Conservation (phyloP, 1,139 yeast genomes). For the Suhomyces kunorum region DNA sequence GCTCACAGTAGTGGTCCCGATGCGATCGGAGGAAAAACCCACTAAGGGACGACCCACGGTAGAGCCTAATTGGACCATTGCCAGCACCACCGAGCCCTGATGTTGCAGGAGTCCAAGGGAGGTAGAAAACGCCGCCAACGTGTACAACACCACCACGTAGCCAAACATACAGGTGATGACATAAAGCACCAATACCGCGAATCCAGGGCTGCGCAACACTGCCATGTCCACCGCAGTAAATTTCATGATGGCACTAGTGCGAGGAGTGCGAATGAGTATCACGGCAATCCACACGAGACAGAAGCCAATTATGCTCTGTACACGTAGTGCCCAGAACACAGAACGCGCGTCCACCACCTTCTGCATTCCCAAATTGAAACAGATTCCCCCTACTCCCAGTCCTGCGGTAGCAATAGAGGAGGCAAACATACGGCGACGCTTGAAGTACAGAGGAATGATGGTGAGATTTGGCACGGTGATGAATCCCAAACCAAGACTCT, state of each 20-base stretch:
- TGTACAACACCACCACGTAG: conserved; percentile 41
- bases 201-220: conserved; percentile 32
- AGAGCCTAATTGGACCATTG: conserved; percentile 48
- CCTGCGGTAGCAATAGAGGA: conserved; percentile 61
- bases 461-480: conserved; percentile 48
- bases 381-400: conserved; percentile 63
- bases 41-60: conserved; percentile 44
- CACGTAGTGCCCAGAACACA: conserved; percentile 46
- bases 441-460: conserved; percentile 61
- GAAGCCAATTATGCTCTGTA: conserved; percentile 33
- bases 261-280: conserved; percentile 26
- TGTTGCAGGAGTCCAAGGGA: conserved; percentile 29
- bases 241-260: conserved; percentile 22
- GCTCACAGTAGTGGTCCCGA: conserved; percentile 48
- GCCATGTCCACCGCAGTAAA: conserved; percentile 24
- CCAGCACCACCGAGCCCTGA: conserved; percentile 52
- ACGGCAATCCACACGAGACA: conserved; percentile 28
- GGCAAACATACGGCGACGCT: conserved; percentile 55
- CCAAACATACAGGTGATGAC: conserved; percentile 39
- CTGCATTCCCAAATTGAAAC: conserved; percentile 35
- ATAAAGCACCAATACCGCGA: conserved; percentile 29
- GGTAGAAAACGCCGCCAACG: conserved; percentile 33
- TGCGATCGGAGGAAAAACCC: conserved; percentile 45
- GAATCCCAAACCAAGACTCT: conserved; percentile 50
- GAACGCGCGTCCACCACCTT: conserved; percentile 23